Base-by-base conservation (phyloP, 163 green algal species). In the Chlorella variabilis region DNA sequence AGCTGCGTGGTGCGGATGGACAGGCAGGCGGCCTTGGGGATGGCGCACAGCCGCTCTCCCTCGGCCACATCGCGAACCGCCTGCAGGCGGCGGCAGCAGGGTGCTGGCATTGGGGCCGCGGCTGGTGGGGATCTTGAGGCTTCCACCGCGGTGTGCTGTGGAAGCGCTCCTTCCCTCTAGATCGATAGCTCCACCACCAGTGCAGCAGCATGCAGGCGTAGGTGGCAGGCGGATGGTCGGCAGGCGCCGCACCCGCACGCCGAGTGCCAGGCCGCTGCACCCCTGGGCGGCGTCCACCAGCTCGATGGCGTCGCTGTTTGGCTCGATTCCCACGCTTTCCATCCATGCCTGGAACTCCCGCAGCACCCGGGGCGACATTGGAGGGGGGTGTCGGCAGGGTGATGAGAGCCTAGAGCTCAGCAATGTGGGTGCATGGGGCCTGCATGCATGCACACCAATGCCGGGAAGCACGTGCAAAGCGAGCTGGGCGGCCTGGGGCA, bases 21-120 rank as follows among this genome's bases (percentile, higher is more conserved):
- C 7, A 98, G 59, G 29, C 96, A 86, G 13, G 92, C 85, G 4
- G 63, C 59, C n/a, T 94, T 92, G 9, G 94, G 94, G 39, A 98
- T 93, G 61, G 68, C 87, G 73, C 88, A 90, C 42, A 97, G 89
- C 21, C 78, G 65, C 34, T 85, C 71, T 15, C 86, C 87, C 51
- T 93, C 85, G 6, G 51, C 15, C 36, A 94, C 73, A 56, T 92
- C 77, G 1, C 34, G 25, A 0, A 54, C 27, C 6, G 77, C 66
- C 49, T 76, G 73, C 54, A n/a, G 71, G 7, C 34, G 7, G 1
- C 6, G 27, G 31, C 29, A 33, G 31, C 4, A 36, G 33, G 34
- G 39, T 36, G 27, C 39, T 17, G 38, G 66, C 23, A 29, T 6
- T 63, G 54, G 54, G 18, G 54, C 6, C 11, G 11, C 15, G 45